A percentile compares a stretch with the other conserved stretches of the same genome.
These are phyloP conservation scores for Batrachochytrium dendrobatidis DNA, from an alignment of 371 early-diverging fungal species.

Conservation along the genomic window DNA sequence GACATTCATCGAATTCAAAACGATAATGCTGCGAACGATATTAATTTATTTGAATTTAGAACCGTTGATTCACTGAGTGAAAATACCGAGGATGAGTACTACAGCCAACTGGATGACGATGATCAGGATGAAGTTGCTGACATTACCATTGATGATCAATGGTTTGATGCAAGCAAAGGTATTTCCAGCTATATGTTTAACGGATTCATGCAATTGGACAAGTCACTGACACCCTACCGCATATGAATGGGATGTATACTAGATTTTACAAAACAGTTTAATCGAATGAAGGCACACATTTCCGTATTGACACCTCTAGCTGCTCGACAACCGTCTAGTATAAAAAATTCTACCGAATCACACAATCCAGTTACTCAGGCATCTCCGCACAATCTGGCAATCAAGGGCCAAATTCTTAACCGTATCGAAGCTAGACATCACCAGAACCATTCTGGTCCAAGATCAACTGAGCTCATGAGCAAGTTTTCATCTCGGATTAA, in stretches of 20 bases:
- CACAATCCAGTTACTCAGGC: constrained; percentile 6
- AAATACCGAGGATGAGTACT: constrained; percentile 28
- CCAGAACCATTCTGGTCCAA: constrained; percentile 7
- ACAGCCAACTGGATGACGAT: constrained; percentile 15
- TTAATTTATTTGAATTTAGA: not conserved
- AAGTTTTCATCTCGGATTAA: too few species aligned
- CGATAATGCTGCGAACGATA: not conserved
- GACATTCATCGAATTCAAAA: not conserved
- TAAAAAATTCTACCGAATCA: constrained; percentile 23
- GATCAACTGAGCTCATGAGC: too few species aligned
- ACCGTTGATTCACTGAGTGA: constrained; percentile 26
- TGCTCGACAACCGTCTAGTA: constrained; percentile 43
- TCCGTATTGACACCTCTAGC: constrained; percentile 20
- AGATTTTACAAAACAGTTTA: constrained; percentile 91
- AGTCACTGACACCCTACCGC: not conserved
- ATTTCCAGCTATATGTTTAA: not conserved
- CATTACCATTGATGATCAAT: constrained; percentile 31
- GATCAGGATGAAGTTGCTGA: constrained; percentile 28
- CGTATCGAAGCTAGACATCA: constrained; percentile 12
- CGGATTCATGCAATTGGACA: not conserved
- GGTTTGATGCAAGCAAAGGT: constrained; percentile 33
- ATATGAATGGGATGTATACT: not conserved
- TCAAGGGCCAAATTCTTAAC: constrained; percentile 21
- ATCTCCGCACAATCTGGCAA: constrained; percentile 1
- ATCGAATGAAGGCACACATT: constrained; percentile 63